Percentiles rank a stretch among this genome's conserved stretches.
Evolutionary conservation across 169 alveolate species (phyloP).

Genomic region (Plasmodium coatneyi): DNA sequence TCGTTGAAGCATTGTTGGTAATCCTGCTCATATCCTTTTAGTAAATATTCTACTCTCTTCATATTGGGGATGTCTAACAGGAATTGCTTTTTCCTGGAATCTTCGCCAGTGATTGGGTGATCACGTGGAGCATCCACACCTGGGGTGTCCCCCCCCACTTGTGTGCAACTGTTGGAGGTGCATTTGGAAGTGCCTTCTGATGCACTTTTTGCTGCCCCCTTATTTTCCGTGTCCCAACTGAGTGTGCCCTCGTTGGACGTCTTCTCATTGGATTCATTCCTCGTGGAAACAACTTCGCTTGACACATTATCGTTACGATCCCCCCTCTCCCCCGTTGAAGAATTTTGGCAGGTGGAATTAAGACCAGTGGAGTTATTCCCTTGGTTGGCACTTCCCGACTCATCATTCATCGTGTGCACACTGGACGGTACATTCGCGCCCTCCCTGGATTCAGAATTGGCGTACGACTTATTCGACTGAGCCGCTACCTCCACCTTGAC

Average conservation of each 20-base stretch:
- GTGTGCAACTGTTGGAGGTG: neutral
- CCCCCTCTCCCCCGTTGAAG: neutral
- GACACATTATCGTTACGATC: neutral
- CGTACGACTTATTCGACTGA: neutral
- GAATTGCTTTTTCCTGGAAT: neutral
- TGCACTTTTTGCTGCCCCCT: neutral
- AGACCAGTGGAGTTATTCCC: neutral
- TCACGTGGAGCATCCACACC: neutral
- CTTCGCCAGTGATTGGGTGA: neutral
- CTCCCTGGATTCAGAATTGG: neutral
- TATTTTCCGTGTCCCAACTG: neutral
- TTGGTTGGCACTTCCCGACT: neutral
- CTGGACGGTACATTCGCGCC: neutral
- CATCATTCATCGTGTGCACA: neutral
- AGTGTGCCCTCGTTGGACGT: neutral
- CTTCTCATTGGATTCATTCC: conserved; percentile 34
- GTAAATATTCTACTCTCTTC: conserved; percentile 51
- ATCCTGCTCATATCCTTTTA: conserved; percentile 69
- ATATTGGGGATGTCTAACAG: conserved; percentile 39
- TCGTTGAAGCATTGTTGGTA: conserved; percentile 41
- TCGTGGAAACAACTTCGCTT: conserved; percentile 29
- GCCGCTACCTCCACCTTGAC: neutral
- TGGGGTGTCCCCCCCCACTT: neutral
- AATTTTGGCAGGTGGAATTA: neutral
- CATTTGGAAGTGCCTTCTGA: neutral